A percentile compares a stretch with the other conserved stretches of the same genome.
These are phyloP conservation scores for Cyberlindnera bimundalis DNA, from an alignment of 805 yeast species.

Conservation along the genomic window DNA sequence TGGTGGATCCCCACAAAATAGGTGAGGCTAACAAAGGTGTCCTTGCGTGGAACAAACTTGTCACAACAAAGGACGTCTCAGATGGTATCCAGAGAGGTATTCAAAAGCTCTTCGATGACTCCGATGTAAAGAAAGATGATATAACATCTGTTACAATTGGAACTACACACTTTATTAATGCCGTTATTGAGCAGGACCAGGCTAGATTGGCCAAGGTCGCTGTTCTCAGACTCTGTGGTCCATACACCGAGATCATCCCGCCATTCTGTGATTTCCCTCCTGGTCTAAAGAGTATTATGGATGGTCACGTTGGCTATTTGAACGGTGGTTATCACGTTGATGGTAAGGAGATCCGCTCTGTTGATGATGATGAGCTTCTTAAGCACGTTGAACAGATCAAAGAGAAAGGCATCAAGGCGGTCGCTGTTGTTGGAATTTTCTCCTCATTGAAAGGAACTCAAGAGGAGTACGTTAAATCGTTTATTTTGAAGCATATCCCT, in stretches of 20 bases:
- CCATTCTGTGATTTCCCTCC: constrained; percentile 45
- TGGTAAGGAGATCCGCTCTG: constrained; percentile 35
- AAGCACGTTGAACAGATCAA: constrained; percentile 32
- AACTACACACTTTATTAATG: constrained; percentile 48
- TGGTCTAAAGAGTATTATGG: constrained; percentile 33
- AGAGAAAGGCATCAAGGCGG: constrained; percentile 31
- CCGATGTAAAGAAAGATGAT: constrained; percentile 26
- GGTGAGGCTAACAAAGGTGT: constrained; percentile 32
- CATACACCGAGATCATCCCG: constrained; percentile 33
- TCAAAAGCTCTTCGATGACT: constrained; percentile 29
- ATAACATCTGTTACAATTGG: constrained; percentile 44
- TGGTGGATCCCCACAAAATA: constrained; percentile 38
- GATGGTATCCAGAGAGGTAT: constrained; percentile 40
- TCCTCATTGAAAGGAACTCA: constrained; percentile 36
- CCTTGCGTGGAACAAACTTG: constrained; percentile 40
- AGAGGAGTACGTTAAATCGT: constrained; percentile 33
- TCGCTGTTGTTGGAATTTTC: constrained; percentile 40
- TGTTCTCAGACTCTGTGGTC: constrained; percentile 41
- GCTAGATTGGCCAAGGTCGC: constrained; percentile 41
- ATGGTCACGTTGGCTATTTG: constrained; percentile 34
- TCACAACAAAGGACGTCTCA: constrained; percentile 43
- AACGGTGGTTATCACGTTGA: constrained; percentile 42
- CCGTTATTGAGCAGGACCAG: constrained; percentile 43
- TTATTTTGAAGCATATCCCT: constrained; percentile 34
- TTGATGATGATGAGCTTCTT: constrained; percentile 30